Evolutionary conservation across 345 rosid species (phyloP), one percentile per base, ranked within the genome.

Genomic region (Clarkia xantiana): DNA sequence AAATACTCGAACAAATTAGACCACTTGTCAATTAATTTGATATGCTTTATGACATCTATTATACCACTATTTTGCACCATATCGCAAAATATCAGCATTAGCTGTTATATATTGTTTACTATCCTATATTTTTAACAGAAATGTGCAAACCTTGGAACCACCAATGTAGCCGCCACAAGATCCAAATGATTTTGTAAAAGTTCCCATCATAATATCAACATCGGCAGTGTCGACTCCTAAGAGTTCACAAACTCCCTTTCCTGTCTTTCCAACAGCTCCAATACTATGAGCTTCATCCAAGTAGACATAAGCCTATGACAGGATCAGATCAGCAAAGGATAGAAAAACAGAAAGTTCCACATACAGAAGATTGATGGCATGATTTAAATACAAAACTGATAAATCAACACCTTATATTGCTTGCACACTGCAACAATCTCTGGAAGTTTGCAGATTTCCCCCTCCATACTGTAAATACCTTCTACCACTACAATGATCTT

Each of bases 241-340:
- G 49, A 86, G 94, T 62, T 86, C 98, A 62, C 98, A 91, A 55
- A 91, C 93, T 23, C 98, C 98, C 60, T 86, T 78, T 50, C 96
- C 96, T 16, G 94, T 73, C 68, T 81, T 81, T 1, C 96, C 98
- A 46, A 91, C 81, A 18, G 98, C 98, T 57, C 98, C 94, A 62
- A 91, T 86, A 66, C 98, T 91, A 67, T 91, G 98, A 47, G 98
- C 98, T 77, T 91, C 96, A 16, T 91, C 98, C 73, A 86, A 76
- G 65, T 86, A 91, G 38, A 71, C 54, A 74, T 79, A 91, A 18
- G 85, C 98, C 96, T 91, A 49, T 42, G 39, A 36, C 43, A 38
- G 55, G 19, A 41, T 44, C 15, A 47, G 36, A 29, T 29, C 36
- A 29, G 36, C 36, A 29, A 29, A 5, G 36, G 36, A 29, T 29